Evolutionary conservation across 1,284 basidiomycete species (phyloP).

Genomic region (Schizophyllum amplum): DNA sequence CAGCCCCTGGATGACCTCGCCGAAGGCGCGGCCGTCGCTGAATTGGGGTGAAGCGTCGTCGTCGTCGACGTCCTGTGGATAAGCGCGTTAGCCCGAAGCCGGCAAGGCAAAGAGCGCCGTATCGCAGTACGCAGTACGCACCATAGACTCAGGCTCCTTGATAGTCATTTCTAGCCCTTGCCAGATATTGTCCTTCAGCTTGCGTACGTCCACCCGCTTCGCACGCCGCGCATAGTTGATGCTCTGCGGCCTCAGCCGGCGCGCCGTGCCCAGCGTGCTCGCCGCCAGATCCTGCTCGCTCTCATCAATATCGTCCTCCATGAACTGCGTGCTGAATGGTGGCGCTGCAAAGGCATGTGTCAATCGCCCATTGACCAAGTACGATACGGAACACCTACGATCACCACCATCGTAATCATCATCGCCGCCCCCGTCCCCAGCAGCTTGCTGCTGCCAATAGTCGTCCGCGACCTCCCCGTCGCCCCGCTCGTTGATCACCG

Average conservation of each 20-base stretch:
- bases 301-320: constrained; percentile 73
- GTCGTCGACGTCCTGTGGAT: constrained; percentile 45
- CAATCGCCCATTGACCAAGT: not conserved
- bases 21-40: constrained; percentile 71
- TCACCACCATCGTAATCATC: constrained; percentile 54
- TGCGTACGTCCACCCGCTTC: constrained; percentile 94
- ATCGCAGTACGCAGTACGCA: constrained; percentile 21
- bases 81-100: constrained; percentile 5
- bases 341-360: constrained; percentile 35
- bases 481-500: constrained; percentile 45
- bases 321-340: constrained; percentile 96
- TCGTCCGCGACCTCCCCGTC: constrained; percentile 88
- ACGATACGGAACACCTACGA: constrained; percentile 32
- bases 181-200: constrained; percentile 98
- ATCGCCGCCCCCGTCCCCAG: constrained; percentile 61
- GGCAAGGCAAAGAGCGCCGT: constrained; percentile 1
- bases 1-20: constrained; percentile 77
- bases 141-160: constrained; percentile 47
- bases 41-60: constrained; percentile 20
- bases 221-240: constrained; percentile 96
- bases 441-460: constrained; percentile 92
- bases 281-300: constrained; percentile 84
- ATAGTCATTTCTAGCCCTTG: constrained; percentile 77
- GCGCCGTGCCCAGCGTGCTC: constrained; percentile 71
- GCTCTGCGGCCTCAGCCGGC: constrained; percentile 78